A percentile compares a stretch with the other conserved stretches of the same genome.
Conservation (phyloP, 208 protist genomes). For the Zelonia costaricensis region DNA sequence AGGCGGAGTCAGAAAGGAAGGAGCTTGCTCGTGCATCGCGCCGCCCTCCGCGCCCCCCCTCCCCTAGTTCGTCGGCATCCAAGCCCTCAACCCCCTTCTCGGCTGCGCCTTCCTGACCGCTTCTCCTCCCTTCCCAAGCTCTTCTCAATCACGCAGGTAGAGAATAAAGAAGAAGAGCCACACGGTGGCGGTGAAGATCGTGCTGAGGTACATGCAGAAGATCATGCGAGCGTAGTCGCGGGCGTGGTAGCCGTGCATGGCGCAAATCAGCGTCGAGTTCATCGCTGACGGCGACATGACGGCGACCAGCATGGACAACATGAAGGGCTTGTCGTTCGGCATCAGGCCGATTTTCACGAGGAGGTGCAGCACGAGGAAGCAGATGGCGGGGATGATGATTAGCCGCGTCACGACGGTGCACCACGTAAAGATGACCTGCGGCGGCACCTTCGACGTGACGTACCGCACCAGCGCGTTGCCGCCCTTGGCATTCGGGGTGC, state of each 20-base stretch:
- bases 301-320: slow-evolving; percentile 62
- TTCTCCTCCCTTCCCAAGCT: no score
- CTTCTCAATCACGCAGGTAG: slow-evolving; percentile 22
- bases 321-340: slow-evolving; percentile 48
- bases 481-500: neutral
- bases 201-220: slow-evolving; percentile 62
- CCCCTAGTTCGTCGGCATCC: no score
- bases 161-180: slow-evolving; percentile 50
- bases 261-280: slow-evolving; percentile 69
- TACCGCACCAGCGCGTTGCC: slow-evolving; percentile 7
- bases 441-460: slow-evolving; percentile 16
- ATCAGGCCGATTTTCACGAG: slow-evolving; percentile 44
- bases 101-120: no score
- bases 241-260: slow-evolving; percentile 58
- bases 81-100: no score
- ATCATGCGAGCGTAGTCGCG: slow-evolving; percentile 62
- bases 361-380: slow-evolving; percentile 56
- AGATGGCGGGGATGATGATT: slow-evolving; percentile 52
- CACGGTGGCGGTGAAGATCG: slow-evolving; percentile 48
- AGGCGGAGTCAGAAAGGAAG: no score
- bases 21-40: no score
- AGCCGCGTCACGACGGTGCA: slow-evolving; percentile 49
- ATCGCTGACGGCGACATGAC: slow-evolving; percentile 64
- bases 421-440: slow-evolving; percentile 37
- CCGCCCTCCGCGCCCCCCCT: no score